Percentiles rank a stretch among this genome's conserved stretches.
Conservation (phyloP, 2,329 filamentous ascomycete species). For the Pseudogymnoascus sp. region DNA sequence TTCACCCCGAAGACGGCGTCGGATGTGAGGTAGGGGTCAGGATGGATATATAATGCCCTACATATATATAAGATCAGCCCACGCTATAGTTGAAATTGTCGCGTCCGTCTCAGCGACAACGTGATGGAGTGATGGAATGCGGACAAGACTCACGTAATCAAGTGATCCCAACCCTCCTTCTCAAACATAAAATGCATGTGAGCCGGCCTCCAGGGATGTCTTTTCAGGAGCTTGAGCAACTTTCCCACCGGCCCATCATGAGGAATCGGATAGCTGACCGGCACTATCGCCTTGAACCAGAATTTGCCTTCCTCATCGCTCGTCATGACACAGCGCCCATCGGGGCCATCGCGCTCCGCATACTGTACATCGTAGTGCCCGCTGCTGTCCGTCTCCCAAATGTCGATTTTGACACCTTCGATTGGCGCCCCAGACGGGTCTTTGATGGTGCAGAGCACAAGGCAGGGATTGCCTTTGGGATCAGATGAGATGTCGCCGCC, state of each 20-base stretch:
- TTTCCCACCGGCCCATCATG: constrained; percentile 76
- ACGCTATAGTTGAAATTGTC: neutral
- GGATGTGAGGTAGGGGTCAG: constrained; percentile 72
- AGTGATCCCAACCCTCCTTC: constrained; percentile 66
- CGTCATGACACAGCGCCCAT: constrained; percentile 63
- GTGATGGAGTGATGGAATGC: neutral
- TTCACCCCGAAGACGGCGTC: constrained; percentile 87
- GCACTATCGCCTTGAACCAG: constrained; percentile 78
- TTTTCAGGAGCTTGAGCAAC: constrained; percentile 53
- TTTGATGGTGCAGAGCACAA: constrained; percentile 65
- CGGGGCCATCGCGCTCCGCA: constrained; percentile 51
- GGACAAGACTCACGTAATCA: constrained; percentile 62
- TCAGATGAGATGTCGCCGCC: constrained; percentile 61
- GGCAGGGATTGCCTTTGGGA: constrained; percentile 57
- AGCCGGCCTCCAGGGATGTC: constrained; percentile 69
- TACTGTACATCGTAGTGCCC: constrained; percentile 80
- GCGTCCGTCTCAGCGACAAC: neutral
- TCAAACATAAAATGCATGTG: constrained; percentile 89
- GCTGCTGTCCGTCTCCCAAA: constrained; percentile 78
- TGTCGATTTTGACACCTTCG: constrained; percentile 60
- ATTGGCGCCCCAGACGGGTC: constrained; percentile 57
- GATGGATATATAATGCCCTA: constrained; percentile 61
- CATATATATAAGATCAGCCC: neutral
- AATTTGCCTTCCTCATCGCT: constrained; percentile 66
- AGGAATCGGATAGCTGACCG: constrained; percentile 78